These are phyloP conservation scores for Ogataea nitratoaversa DNA, from an alignment of 805 yeast species.

Conservation along the genomic window DNA sequence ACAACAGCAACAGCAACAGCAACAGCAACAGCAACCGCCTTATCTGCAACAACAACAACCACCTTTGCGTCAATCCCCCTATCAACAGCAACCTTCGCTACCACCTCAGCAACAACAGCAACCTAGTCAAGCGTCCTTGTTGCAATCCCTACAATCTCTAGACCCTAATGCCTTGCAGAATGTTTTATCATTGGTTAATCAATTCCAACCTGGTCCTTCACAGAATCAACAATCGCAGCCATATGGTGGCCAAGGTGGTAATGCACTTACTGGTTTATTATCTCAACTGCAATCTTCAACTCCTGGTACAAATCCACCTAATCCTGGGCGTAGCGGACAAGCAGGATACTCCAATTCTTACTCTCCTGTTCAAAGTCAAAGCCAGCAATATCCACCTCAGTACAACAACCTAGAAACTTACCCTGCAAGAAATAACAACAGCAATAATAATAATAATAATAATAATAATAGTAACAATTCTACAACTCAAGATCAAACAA, in stretches of 20 bases:
- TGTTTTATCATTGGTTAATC: constrained; percentile 29
- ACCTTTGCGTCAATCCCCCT: constrained; percentile 5
- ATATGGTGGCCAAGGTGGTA: background rate
- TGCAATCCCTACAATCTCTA: constrained; percentile 23
- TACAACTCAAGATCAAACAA: constrained; percentile 26
- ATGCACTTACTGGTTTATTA: constrained; percentile 17
- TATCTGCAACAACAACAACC: constrained; percentile 6
- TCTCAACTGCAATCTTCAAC: constrained; percentile 21
- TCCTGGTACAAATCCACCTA: constrained; percentile 18
- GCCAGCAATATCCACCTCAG: background rate
- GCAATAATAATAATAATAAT: constrained; percentile 13
- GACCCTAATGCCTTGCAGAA: constrained; percentile 32
- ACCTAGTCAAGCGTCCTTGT: constrained; percentile 16
- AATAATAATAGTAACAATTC: constrained; percentile 10
- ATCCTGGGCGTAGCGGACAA: constrained; percentile 8
- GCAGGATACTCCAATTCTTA: background rate
- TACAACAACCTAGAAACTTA: background rate
- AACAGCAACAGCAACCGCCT: constrained; percentile 1
- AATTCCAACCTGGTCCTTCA: constrained; percentile 14
- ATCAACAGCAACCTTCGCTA: constrained; percentile 5
- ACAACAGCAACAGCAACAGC: constrained; percentile 2
- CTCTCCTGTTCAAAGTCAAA: constrained; percentile 1
- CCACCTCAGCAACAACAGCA: constrained; percentile 7
- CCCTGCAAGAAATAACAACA: background rate
- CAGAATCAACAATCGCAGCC: constrained; percentile 13